These are phyloP conservation scores for Myochromella boudieri DNA, from an alignment of 768 basidiomycete species.

Conservation along the genomic window DNA sequence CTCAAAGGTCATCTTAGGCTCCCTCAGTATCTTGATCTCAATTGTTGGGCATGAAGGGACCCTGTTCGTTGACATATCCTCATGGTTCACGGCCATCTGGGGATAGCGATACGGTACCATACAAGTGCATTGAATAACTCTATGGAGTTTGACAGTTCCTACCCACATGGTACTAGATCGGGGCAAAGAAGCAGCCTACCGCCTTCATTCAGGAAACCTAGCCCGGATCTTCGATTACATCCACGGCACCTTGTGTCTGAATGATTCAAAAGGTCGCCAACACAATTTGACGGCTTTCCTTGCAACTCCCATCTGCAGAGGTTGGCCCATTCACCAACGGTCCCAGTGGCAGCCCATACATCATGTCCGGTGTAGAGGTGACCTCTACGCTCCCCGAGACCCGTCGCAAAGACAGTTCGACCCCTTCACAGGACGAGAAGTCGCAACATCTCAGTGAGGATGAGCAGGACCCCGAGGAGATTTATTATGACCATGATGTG, in stretches of 20 bases:
- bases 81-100: conserved; percentile 1
- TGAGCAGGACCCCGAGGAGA: conserved; percentile 18
- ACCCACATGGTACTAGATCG: conserved; percentile 13
- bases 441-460: conserved; percentile 21
- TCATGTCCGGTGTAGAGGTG: conserved; percentile 9
- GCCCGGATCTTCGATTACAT: conserved; percentile 11
- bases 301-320: conserved; percentile 8
- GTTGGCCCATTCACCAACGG: background rate
- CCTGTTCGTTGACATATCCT: conserved; percentile 7
- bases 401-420: conserved; percentile 5
- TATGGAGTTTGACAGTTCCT: conserved; percentile 52
- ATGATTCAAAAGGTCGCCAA: conserved; percentile 6
- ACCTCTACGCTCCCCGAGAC: background rate
- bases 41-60: too few relatives aligned
- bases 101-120: background rate
- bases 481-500: conserved; percentile 39
- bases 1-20: too few relatives aligned
- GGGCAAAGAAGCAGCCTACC: conserved; percentile 8
- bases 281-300: background rate
- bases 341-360: background rate
- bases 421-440: conserved; percentile 27
- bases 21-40: too few relatives aligned
- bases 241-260: background rate
- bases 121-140: conserved; percentile 55
- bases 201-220: background rate